phyloP scores from a whole-genome alignment of 2,329 filamentous ascomycete genomes.

The Talaromyces rugulosus region DNA sequence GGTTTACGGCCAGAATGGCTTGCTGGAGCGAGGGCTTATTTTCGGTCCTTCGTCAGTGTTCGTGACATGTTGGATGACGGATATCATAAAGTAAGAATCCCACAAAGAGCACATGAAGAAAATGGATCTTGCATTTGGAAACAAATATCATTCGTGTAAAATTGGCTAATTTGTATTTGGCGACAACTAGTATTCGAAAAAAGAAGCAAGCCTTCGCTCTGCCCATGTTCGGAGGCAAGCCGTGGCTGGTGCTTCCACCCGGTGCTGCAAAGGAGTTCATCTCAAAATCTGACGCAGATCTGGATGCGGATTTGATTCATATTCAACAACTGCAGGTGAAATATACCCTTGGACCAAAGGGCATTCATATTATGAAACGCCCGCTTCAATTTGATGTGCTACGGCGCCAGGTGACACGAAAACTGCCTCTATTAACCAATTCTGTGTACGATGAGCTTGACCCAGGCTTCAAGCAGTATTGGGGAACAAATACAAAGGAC shows the following conservation, averaged over 20 bases:
- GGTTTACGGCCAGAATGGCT: background rate
- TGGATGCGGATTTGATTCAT: constrained; percentile 1
- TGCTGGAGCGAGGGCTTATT: background rate
- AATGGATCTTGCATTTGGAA: too few relatives aligned
- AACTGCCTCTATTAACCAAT: background rate
- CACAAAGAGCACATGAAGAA: too few relatives aligned
- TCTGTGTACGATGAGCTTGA: constrained; percentile 2
- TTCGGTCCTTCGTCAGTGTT: background rate
- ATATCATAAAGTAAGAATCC: background rate
- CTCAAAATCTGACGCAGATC: constrained; percentile 2
- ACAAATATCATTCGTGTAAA: too few relatives aligned
- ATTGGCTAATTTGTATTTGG: too few relatives aligned
- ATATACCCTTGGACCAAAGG: constrained; percentile 1
- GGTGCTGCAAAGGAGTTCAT: constrained; percentile 1
- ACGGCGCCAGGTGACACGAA: constrained; percentile 1
- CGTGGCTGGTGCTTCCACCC: background rate
- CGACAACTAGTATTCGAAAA: too few relatives aligned
- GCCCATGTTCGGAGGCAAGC: constrained; percentile 1
- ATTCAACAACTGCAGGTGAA: constrained; percentile 1
- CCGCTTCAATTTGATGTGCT: constrained; percentile 4
- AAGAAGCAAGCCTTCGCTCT: background rate
- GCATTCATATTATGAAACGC: background rate
- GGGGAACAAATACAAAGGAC: too few relatives aligned
- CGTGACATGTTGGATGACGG: constrained; percentile 2
- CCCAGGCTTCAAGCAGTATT: too few relatives aligned